Conservation (phyloP, 2,329 filamentous ascomycete genomes). For the Beauveria australis region DNA sequence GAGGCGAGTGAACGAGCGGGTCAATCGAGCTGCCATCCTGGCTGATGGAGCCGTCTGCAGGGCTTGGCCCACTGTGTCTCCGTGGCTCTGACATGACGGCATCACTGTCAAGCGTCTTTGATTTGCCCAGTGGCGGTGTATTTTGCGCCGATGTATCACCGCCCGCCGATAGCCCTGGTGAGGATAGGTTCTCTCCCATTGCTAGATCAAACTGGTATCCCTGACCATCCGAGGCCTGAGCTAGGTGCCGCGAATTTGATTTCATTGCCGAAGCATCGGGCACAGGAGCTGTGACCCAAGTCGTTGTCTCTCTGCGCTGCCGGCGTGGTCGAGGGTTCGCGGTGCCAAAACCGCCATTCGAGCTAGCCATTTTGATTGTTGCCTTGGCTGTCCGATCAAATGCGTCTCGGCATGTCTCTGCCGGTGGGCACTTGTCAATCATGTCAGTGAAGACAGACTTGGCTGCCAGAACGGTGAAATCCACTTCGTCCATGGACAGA, state of each 20-base stretch:
- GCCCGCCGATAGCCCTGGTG: slow-evolving; percentile 29
- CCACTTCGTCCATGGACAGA: slow-evolving; percentile 89
- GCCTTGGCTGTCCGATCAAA: slow-evolving; percentile 94
- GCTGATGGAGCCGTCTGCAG: slow-evolving; percentile 20
- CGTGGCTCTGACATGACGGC: slow-evolving; percentile 23
- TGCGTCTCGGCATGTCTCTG: slow-evolving; percentile 87
- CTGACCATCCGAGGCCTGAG: slow-evolving; percentile 15
- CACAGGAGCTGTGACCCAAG: slow-evolving; percentile 20
- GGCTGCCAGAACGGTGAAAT: slow-evolving; percentile 88
- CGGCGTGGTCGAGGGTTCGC: slow-evolving; percentile 22
- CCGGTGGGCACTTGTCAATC: slow-evolving; percentile 89
- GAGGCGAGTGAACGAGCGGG: slow-evolving; percentile 38
- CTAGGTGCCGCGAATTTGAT: slow-evolving; percentile 17
- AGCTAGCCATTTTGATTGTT: slow-evolving; percentile 89
- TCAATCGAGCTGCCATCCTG: slow-evolving; percentile 27
- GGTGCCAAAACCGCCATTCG: slow-evolving; percentile 69
- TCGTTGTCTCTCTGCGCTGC: slow-evolving; percentile 20
- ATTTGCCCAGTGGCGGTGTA: slow-evolving; percentile 31
- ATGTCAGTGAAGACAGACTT: slow-evolving; percentile 88
- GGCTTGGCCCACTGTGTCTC: slow-evolving; percentile 23
- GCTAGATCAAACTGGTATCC: slow-evolving; percentile 25
- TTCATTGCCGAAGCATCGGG: slow-evolving; percentile 19
- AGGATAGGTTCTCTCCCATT: slow-evolving; percentile 32
- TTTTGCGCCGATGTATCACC: slow-evolving; percentile 30
- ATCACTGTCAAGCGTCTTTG: slow-evolving; percentile 28